These are phyloP conservation scores for Schoenoplectus triqueter DNA, from an alignment of 202 grass and related monocot species.

Conservation along the genomic window DNA sequence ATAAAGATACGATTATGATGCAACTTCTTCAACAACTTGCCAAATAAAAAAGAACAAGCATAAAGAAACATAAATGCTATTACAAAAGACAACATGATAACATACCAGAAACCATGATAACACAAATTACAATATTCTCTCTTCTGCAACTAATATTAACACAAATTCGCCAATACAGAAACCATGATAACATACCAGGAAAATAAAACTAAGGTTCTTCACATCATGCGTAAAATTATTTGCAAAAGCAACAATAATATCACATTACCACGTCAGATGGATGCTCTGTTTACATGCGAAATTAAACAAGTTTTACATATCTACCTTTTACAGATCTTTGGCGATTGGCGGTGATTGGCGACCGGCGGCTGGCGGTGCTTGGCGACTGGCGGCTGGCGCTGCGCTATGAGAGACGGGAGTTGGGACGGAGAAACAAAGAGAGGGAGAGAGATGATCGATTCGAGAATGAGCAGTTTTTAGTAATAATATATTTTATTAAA, in stretches of 20 bases:
- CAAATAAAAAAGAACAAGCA: neutral
- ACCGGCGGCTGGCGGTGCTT: no score
- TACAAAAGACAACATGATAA: neutral
- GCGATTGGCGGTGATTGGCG: no score
- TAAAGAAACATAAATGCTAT: no score
- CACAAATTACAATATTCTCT: neutral
- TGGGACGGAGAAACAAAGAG: no score
- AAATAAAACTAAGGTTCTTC: neutral
- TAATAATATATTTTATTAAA: no score
- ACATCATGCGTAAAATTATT: slow-evolving; percentile 6
- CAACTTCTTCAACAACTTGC: neutral
- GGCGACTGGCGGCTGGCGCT: no score
- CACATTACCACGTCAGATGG: slow-evolving; percentile 14
- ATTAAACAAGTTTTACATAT: no score
- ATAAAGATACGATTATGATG: neutral
- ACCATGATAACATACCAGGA: neutral
- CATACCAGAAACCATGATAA: neutral
- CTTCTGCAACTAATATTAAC: no score
- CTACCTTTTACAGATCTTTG: no score
- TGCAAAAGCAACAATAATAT: neutral
- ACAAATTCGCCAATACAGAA: neutral
- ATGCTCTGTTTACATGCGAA: neutral
- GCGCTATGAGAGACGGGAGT: no score
- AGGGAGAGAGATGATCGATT: no score
- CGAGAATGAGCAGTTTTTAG: no score